These are phyloP conservation scores for Garcileccinum viscosum DNA, from an alignment of 1,284 basidiomycete species.

Conservation along the genomic window DNA sequence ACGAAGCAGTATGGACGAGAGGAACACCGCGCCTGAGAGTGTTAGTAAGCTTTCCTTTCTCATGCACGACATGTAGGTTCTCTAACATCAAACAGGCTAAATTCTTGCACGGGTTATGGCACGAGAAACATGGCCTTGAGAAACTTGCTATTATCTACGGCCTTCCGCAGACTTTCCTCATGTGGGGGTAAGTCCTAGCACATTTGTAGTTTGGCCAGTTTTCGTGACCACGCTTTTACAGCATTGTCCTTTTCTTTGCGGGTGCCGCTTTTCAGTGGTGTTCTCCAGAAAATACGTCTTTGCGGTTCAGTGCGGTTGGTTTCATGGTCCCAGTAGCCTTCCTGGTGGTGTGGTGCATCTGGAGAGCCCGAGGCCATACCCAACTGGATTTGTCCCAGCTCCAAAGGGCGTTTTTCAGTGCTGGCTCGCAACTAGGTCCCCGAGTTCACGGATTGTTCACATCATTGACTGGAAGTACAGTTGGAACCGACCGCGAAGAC, in stretches of 20 bases:
- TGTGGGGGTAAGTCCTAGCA: slow-evolving; percentile 46
- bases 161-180: slow-evolving; percentile 43
- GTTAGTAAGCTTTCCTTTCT: slow-evolving; percentile 26
- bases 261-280: slow-evolving; percentile 38
- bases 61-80: background rate
- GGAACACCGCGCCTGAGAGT: slow-evolving; percentile 33
- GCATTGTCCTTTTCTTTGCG: slow-evolving; percentile 36
- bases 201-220: background rate
- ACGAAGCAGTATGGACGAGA: slow-evolving; percentile 37
- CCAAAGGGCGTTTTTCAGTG: background rate
- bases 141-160: slow-evolving; percentile 45
- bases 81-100: slow-evolving; percentile 27
- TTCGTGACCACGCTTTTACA: slow-evolving; percentile 13
- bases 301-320: slow-evolving; percentile 6
- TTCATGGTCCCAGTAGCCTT: slow-evolving; percentile 7
- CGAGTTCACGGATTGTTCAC: no score
- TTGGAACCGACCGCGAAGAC: no score
- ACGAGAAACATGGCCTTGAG: slow-evolving; percentile 42
- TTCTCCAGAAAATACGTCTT: background rate
- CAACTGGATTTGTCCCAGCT: background rate
- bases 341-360: slow-evolving; percentile 33
- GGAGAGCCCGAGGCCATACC: slow-evolving; percentile 22
- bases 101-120: slow-evolving; percentile 32
- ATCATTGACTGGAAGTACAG: no score
- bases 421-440: background rate